A percentile compares a stretch with the other conserved stretches of the same genome.
Conservation (phyloP, 2,329 filamentous ascomycete species). For the Zopfia rhizophila region DNA sequence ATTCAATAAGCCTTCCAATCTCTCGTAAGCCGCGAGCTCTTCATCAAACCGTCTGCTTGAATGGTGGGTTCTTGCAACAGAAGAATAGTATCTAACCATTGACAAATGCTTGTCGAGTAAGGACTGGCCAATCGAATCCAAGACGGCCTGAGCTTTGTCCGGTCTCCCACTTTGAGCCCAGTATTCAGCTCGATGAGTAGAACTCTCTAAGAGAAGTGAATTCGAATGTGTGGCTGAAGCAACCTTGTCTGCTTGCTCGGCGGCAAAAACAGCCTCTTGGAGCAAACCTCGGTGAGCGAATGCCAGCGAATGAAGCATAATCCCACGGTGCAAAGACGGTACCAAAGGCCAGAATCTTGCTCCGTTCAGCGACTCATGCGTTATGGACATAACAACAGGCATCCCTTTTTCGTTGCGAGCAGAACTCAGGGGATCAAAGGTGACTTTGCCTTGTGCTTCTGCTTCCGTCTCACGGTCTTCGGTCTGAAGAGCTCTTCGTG, state of each 20-base stretch:
- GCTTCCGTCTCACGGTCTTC: conserved; percentile 27
- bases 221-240: conserved; percentile 74
- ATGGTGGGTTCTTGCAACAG: conserved; percentile 61
- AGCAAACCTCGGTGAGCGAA: conserved; percentile 88
- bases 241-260: conserved; percentile 83
- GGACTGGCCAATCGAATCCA: conserved; percentile 62
- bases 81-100: conserved; percentile 63
- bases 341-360: conserved; percentile 84
- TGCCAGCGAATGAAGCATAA: conserved; percentile 78
- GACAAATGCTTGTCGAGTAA: conserved; percentile 58
- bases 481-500: conserved; percentile 26
- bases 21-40: conserved; percentile 61
- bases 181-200: conserved; percentile 58
- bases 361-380: conserved; percentile 61
- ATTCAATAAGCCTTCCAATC: conserved; percentile 58
- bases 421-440: conserved; percentile 41
- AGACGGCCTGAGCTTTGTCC: conserved; percentile 60
- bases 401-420: conserved; percentile 40
- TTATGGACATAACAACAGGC: conserved; percentile 53
- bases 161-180: conserved; percentile 62
- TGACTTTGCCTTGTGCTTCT: conserved; percentile 25
- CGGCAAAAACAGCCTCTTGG: conserved; percentile 87
- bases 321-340: conserved; percentile 74
- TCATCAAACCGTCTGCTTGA: conserved; percentile 59
- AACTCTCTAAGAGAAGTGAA: conserved; percentile 60